These are phyloP conservation scores for Murraya paniculata DNA, from an alignment of 345 rosid genomes.

Conservation along the genomic window DNA sequence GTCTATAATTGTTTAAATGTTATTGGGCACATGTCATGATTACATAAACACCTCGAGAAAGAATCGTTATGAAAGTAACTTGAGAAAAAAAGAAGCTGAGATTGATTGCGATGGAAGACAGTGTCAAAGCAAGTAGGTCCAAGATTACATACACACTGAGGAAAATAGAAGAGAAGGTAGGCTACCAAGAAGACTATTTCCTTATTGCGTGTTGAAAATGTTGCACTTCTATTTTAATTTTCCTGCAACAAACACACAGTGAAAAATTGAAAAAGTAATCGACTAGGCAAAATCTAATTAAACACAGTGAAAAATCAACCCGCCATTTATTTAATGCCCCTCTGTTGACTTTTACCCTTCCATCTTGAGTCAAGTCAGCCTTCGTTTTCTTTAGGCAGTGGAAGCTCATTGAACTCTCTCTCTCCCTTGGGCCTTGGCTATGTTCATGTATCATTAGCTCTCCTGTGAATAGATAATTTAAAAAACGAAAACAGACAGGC, in stretches of 20 bases:
- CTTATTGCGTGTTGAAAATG: slow-evolving; percentile 15
- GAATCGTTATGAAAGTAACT: slow-evolving; percentile 26
- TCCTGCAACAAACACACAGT: too few relatives aligned
- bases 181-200: slow-evolving; percentile 22
- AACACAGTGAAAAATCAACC: slow-evolving; percentile 29
- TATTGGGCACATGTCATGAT: neutral
- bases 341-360: slow-evolving; percentile 36
- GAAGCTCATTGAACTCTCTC: slow-evolving; percentile 13
- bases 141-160: slow-evolving; percentile 6
- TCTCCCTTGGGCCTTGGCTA: too few relatives aligned
- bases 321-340: neutral
- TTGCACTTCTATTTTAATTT: neutral
- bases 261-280: neutral
- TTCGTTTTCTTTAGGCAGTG: neutral
- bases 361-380: slow-evolving; percentile 37
- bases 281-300: slow-evolving; percentile 19
- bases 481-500: slow-evolving; percentile 26
- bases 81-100: slow-evolving; percentile 5
- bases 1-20: too few relatives aligned
- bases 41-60: slow-evolving; percentile 13
- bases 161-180: neutral
- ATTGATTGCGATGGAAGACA: neutral
- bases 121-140: slow-evolving; percentile 11
- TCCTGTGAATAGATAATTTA: neutral
- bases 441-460: neutral